Base-by-base conservation (phyloP, 345 rosid genomes). In the Garcia nutans region DNA sequence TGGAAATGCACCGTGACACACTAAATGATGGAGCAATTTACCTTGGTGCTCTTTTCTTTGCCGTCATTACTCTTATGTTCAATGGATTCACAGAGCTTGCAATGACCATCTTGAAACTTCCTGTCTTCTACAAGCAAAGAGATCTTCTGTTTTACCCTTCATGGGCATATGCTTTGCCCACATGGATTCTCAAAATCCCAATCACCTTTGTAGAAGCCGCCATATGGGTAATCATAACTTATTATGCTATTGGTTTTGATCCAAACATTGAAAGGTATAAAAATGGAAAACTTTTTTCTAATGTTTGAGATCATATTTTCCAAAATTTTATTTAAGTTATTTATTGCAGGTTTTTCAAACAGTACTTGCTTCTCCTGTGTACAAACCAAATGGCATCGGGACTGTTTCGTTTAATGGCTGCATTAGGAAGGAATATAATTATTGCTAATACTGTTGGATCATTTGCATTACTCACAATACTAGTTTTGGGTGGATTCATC, bases 51-150 rank as follows among this genome's bases (percentile, higher is more conserved):
- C 74, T 89, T 70, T 94, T 89, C 87, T 94, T 87, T 10, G 42
- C 82, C 8, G 1, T 91, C 54, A 66, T 83, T 42, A 81, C 84
- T 11, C 84, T 85, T 42, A 86, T 92, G 90, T 93, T 90, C 77
- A 91, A 92, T 49, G 97, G 97, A 16, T 85, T 92, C 82, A 81
- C 97, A 20, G 98, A 94, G 85, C 88, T 94, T 20, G 74, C 90
- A 6, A 75, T 94, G 96, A 85, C 93, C 64, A 88, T 88, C 78
- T 68, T 87, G 84, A 91, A 92, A 52, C 91, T 92, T 72, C 95
- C 95, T 3, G 92, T 94, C 81, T 94, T 94, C 82, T 94, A 88
- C 91, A 94, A 94, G 88, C 97, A 94, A 77, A 87, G 95, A 75
- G 93, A 94, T 82, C 80, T 89, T 69, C 88, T 88, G 55, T 94